A percentile compares a stretch with the other conserved stretches of the same genome.
phyloP scores from a whole-genome alignment of 83 land plant species.

The Diphasiastrum complanatum region DNA sequence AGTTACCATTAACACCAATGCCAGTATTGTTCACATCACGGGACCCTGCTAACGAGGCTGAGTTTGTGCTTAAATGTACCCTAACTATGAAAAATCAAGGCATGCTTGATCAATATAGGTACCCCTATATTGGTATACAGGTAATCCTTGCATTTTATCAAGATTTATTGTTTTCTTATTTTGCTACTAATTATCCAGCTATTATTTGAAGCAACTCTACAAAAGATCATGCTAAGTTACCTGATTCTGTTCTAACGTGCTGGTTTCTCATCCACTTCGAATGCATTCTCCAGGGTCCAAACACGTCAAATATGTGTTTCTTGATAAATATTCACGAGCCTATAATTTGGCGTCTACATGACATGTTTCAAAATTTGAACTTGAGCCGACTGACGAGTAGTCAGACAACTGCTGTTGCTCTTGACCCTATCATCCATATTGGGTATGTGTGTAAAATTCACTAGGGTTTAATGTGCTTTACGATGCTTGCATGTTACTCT shows the following conservation, averaged over 20 bases:
- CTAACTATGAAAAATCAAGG: slow-evolving; percentile 61
- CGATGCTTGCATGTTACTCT: neutral
- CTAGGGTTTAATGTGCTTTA: neutral
- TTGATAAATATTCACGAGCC: slow-evolving; percentile 92
- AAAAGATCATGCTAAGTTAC: no score
- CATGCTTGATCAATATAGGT: slow-evolving; percentile 50
- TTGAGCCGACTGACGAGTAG: slow-evolving; percentile 43
- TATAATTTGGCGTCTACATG: slow-evolving; percentile 95
- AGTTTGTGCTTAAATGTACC: slow-evolving; percentile 66
- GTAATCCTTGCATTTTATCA: slow-evolving; percentile 35
- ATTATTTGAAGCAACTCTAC: neutral
- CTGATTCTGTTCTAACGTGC: no score
- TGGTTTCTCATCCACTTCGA: no score
- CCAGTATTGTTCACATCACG: slow-evolving; percentile 94
- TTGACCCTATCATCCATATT: slow-evolving; percentile 85
- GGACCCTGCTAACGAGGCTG: slow-evolving; percentile 46
- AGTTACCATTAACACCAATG: slow-evolving; percentile 86
- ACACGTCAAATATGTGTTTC: slow-evolving; percentile 49
- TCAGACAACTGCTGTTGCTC: slow-evolving; percentile 67
- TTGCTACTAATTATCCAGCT: neutral
- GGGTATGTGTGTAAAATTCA: slow-evolving; percentile 42
- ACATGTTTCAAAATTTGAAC: slow-evolving; percentile 73
- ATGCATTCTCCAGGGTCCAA: slow-evolving; percentile 33
- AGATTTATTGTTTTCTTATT: neutral
- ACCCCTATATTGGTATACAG: slow-evolving; percentile 89